These are phyloP conservation scores for Vachellia collinsii DNA, from an alignment of 306 rosid species.

Conservation along the genomic window DNA sequence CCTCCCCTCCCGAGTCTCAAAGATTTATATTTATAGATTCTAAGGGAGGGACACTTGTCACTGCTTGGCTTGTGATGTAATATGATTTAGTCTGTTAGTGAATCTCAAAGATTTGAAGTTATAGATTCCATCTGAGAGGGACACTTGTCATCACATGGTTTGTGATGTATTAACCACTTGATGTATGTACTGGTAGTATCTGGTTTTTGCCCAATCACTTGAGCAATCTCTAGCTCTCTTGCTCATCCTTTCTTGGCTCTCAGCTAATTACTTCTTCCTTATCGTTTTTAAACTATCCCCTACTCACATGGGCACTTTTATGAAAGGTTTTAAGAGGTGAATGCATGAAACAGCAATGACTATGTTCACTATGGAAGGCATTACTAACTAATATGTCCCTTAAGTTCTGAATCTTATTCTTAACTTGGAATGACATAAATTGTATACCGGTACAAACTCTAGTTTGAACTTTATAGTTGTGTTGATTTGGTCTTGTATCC, in stretches of 20 bases:
- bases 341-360: constrained; percentile 16
- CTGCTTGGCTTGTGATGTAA: too few species aligned
- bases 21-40: too few species aligned
- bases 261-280: too few species aligned
- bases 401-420: constrained; percentile 1
- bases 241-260: too few species aligned
- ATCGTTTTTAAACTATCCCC: not conserved
- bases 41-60: too few species aligned
- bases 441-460: constrained; percentile 4
- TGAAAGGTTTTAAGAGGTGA: constrained; percentile 8
- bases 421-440: constrained; percentile 9
- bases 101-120: not conserved
- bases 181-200: not conserved
- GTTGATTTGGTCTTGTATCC: constrained; percentile 4
- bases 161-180: not conserved
- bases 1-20: too few species aligned
- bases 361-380: constrained; percentile 14
- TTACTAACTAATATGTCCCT: not conserved
- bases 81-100: not conserved
- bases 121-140: not conserved
- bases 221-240: not conserved
- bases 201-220: not conserved
- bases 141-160: not conserved
- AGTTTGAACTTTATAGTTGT: constrained; percentile 2
- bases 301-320: not conserved